Evolutionary conservation across 1,284 basidiomycete species (phyloP).

Genomic region (Ceratobasidium sp.): DNA sequence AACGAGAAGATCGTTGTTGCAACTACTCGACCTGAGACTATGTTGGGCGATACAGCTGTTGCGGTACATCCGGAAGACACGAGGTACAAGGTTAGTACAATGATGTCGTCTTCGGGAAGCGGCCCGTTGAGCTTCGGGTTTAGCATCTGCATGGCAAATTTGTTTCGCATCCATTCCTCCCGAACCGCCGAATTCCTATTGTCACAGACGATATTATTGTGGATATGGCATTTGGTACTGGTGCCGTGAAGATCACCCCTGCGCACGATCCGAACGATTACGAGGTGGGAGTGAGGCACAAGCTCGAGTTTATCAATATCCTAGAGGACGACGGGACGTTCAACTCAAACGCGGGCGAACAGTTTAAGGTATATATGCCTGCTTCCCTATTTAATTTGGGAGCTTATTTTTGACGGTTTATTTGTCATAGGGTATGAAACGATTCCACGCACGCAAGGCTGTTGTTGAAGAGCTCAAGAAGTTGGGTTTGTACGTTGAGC

Average conservation of each 20-base stretch:
- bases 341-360: conserved; percentile 87
- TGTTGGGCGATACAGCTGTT: conserved; percentile 98
- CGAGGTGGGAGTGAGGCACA: conserved; percentile 90
- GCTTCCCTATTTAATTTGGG: not conserved
- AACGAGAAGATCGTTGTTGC: conserved; percentile 95
- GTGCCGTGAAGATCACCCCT: conserved; percentile 99
- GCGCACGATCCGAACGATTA: conserved; percentile 99
- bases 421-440: conserved; percentile 89
- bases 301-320: conserved; percentile 94
- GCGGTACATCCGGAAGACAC: conserved; percentile 95
- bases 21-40: conserved; percentile 98
- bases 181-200: conserved; percentile 85
- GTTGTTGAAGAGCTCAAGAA: conserved; percentile 90
- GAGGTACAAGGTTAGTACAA: conserved; percentile 74
- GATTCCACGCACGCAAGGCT: conserved; percentile 91
- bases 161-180: conserved; percentile 89
- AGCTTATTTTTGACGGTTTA: too few relatives aligned
- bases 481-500: conserved; percentile 87
- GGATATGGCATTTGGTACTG: conserved; percentile 97
- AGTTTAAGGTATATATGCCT: conserved; percentile 67
- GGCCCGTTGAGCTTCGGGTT: not conserved
- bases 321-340: conserved; percentile 98
- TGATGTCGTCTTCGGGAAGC: not conserved
- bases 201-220: conserved; percentile 86
- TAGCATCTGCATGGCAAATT: conserved; percentile 95